phyloP scores from a whole-genome alignment of 1,284 basidiomycete species.

The Tilletia indica region DNA sequence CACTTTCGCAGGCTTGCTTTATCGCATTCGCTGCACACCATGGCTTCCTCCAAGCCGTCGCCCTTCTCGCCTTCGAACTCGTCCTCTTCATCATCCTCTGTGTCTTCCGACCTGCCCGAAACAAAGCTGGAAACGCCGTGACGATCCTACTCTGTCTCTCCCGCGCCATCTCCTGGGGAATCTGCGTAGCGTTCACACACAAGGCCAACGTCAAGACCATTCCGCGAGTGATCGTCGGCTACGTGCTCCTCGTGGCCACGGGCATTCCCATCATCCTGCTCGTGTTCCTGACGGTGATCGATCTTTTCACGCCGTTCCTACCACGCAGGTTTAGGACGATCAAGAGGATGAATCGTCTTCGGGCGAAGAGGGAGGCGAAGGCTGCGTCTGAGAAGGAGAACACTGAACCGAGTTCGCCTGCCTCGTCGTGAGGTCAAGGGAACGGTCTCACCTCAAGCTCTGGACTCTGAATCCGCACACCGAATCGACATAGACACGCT shows the following conservation, averaged over 20 bases:
- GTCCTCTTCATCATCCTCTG: constrained; percentile 44
- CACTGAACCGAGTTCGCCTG: no score
- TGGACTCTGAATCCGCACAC: no score
- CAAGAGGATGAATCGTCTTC: neutral
- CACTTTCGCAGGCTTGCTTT: constrained; percentile 33
- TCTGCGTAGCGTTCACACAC: constrained; percentile 48
- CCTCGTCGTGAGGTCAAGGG: no score
- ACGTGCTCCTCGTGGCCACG: constrained; percentile 47
- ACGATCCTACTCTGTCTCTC: constrained; percentile 45
- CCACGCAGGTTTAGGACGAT: neutral
- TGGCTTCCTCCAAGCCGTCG: constrained; percentile 48
- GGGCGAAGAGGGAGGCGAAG: neutral
- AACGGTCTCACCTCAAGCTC: no score
- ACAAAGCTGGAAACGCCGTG: constrained; percentile 47
- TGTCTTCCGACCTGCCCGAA: constrained; percentile 43
- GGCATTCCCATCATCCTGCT: constrained; percentile 48
- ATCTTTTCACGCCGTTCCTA: constrained; percentile 36
- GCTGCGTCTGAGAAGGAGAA: neutral
- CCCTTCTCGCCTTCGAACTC: constrained; percentile 46
- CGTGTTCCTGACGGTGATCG: constrained; percentile 44
- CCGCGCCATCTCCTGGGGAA: constrained; percentile 43
- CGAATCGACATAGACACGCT: no score
- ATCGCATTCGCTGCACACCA: constrained; percentile 38
- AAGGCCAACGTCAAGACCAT: constrained; percentile 46
- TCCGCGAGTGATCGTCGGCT: constrained; percentile 51